These are phyloP conservation scores for Corymbia citriodora DNA, from an alignment of 441 rosid genomes.

Conservation along the genomic window DNA sequence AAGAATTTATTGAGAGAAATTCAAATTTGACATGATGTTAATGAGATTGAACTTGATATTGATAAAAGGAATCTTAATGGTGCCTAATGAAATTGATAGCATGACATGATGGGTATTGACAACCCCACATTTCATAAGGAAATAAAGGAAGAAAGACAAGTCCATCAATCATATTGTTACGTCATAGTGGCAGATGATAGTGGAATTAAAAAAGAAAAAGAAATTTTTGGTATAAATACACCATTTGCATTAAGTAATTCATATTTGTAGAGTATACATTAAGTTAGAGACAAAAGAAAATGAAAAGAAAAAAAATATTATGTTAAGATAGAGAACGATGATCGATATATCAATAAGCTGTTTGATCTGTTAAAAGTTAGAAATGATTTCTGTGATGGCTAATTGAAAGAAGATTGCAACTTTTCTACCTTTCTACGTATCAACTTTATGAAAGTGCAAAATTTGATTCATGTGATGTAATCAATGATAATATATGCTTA, in stretches of 20 bases:
- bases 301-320: background rate
- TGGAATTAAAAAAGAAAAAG: background rate
- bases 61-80: background rate
- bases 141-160: background rate
- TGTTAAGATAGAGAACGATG: background rate
- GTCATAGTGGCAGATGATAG: background rate
- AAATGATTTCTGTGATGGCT: background rate
- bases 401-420: background rate
- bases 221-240: background rate
- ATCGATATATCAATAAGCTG: background rate
- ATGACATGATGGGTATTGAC: background rate
- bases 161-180: background rate
- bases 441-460: background rate
- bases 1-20: background rate
- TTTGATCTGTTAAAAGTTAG: background rate
- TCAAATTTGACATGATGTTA: background rate
- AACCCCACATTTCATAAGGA: background rate
- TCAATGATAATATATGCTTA: background rate
- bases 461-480: background rate
- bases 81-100: background rate
- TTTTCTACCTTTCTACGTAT: background rate
- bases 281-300: background rate
- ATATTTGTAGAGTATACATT: background rate
- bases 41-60: fast-evolving
- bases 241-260: background rate